Base-by-base conservation (phyloP, 148 eudicot species). In the Dianthus caryophyllus region DNA sequence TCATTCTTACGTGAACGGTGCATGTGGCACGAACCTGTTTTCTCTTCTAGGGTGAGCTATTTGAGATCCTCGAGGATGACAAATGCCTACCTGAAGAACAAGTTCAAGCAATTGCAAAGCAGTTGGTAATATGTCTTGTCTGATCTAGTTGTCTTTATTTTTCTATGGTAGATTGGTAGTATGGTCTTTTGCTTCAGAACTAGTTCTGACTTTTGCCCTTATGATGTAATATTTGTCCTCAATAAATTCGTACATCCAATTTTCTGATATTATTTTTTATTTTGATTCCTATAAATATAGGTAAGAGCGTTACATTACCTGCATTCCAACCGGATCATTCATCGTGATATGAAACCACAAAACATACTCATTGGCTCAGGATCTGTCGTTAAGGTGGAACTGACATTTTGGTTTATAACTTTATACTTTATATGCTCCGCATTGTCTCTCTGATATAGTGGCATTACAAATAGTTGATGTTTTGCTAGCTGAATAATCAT, bases 321-420 rank as follows among this genome's bases (percentile, higher is more conserved):
- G 76, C 99, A 95, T 65, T 90, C 99, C 53, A 90, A 95, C 78
- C 85, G 99, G 58, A 88, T 95, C 27, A 95, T 95, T 72, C 99
- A 95, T 50, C 86, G 99, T 67, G 99, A 95, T 76, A 90, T 95
- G 99, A 95, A 95, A 80, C 99, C 99, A 53, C 99, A 90, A 64
- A 95, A 95, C 65, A 95, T 95, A 64, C 96, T 95, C 70, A 95
- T 95, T 78, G 88, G 97, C 67, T 85, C 99, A 22, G 97, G 91
- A 47, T 90, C 96, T 47, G 65, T 88, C 36, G 88, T 95, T 56
- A 95, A 95, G 99, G 99, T 94, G 56, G 64, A 58, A 26, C 27
- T 57, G 25, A 26, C 17, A 27, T 64, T 21, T 6, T 49, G n/a
- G n/a, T n/a, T n/a, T n/a, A n/a, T n/a, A n/a, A n/a, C n/a, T n/a